phyloP scores from a whole-genome alignment of 164 flowering plant genomes.

The Berberis thunbergii region DNA sequence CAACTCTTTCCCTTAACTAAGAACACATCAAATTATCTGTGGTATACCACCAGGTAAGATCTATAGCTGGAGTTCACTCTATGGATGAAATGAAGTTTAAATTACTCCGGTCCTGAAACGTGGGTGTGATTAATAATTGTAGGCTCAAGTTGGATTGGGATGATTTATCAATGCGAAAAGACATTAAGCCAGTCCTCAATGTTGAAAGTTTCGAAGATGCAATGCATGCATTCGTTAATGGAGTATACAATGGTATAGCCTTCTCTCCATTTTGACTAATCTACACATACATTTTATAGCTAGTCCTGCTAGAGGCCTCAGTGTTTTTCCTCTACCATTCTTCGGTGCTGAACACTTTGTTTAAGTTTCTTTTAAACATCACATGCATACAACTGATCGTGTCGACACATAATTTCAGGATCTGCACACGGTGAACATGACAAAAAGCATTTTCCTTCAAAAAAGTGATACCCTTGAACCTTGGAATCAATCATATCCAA shows the following conservation, averaged over 20 bases:
- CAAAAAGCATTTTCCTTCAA: conserved; percentile 49
- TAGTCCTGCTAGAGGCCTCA: too few species aligned
- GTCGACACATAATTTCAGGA: conserved; percentile 31
- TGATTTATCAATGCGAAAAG: conserved; percentile 45
- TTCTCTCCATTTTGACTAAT: neutral
- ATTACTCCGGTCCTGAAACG: too few species aligned
- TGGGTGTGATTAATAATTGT: too few species aligned
- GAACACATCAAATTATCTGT: conserved; percentile 73
- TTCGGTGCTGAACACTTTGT: too few species aligned
- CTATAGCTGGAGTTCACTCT: neutral
- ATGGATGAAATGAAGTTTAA: too few species aligned
- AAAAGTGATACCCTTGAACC: conserved; percentile 28
- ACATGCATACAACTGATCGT: too few species aligned
- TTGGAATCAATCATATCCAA: conserved; percentile 56
- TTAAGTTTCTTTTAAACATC: too few species aligned
- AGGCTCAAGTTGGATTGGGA: conserved; percentile 35
- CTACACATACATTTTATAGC: too few species aligned
- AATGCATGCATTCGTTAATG: conserved; percentile 63
- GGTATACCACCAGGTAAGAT: conserved; percentile 47
- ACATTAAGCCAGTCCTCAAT: conserved; percentile 44
- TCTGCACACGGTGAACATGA: conserved; percentile 54
- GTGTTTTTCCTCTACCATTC: too few species aligned
- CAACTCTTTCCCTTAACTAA: conserved; percentile 50
- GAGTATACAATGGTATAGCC: conserved; percentile 52
- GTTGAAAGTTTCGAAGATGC: conserved; percentile 75